Percentiles rank a stretch among this genome's conserved stretches.
Evolutionary conservation across 768 basidiomycete species (phyloP).

Genomic region (Tricholoma furcatifolium): DNA sequence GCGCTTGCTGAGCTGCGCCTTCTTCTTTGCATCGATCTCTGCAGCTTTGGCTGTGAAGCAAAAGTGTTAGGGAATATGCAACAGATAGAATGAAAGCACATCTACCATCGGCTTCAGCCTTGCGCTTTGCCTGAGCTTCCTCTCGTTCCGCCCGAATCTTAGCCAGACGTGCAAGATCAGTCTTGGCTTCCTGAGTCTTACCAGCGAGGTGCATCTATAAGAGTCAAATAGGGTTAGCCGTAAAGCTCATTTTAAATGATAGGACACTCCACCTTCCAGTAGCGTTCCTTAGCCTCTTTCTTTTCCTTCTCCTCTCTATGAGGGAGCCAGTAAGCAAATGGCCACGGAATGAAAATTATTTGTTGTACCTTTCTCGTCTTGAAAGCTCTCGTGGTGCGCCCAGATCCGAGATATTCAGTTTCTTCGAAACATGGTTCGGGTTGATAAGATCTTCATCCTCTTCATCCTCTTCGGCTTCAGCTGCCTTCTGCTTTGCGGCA

Average conservation of each 20-base stretch:
- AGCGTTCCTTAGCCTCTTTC: conserved; percentile 82
- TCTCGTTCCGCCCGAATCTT: conserved; percentile 89
- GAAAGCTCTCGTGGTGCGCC: conserved; percentile 58
- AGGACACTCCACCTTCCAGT: conserved; percentile 68
- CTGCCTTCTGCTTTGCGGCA: conserved; percentile 40
- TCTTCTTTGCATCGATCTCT: conserved; percentile 61
- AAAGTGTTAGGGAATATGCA: not conserved
- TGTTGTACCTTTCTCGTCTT: conserved; percentile 60
- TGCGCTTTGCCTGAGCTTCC: conserved; percentile 80
- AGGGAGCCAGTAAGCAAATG: not conserved
- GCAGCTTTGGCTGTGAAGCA: conserved; percentile 54
- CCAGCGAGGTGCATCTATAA: conserved; percentile 69
- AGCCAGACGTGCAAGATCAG: conserved; percentile 81
- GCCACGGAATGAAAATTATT: not conserved
- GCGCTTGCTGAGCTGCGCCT: conserved; percentile 32
- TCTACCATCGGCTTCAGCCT: conserved; percentile 86
- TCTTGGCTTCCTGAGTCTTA: conserved; percentile 88
- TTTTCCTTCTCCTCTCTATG: conserved; percentile 89
- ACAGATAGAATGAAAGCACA: not conserved
- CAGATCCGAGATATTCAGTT: conserved; percentile 76
- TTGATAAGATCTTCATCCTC: conserved; percentile 76
- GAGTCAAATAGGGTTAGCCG: not conserved
- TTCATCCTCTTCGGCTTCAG: conserved; percentile 43
- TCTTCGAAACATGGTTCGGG: conserved; percentile 74
- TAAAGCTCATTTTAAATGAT: not conserved